A percentile compares a stretch with the other conserved stretches of the same genome.
Evolutionary conservation across 805 yeast species (phyloP).

Genomic region (Alloascoidea africana): DNA sequence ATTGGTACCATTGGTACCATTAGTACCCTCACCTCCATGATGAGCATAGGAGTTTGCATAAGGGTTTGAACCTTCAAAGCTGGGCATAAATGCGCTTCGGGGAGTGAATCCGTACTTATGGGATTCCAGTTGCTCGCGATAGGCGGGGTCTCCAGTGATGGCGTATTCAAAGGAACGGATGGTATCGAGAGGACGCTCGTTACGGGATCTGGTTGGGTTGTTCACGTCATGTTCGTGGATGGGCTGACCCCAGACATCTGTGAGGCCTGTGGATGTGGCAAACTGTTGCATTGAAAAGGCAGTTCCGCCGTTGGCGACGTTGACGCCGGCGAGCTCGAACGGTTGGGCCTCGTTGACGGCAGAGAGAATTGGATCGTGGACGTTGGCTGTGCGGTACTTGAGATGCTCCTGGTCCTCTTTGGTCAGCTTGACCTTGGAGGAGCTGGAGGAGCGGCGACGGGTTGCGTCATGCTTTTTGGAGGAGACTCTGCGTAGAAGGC

Average conservation of each 20-base stretch:
- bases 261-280: constrained; percentile 38
- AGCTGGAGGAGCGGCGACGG: background rate
- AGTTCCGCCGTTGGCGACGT: too few species aligned
- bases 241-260: constrained; percentile 78
- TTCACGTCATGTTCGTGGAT: constrained; percentile 73
- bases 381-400: constrained; percentile 51
- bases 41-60: constrained; percentile 23
- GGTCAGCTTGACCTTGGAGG: constrained; percentile 25
- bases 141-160: constrained; percentile 73
- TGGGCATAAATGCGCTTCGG: constrained; percentile 48
- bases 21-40: constrained; percentile 18
- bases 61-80: constrained; percentile 20
- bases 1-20: constrained; percentile 11
- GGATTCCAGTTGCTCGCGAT: constrained; percentile 72
- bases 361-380: constrained; percentile 79
- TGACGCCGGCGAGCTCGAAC: constrained; percentile 48
- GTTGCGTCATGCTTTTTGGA: background rate
- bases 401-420: constrained; percentile 36
- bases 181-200: constrained; percentile 95
- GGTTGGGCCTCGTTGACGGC: constrained; percentile 97
- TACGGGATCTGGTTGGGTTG: constrained; percentile 85
- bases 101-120: constrained; percentile 74
- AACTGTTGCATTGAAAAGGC: constrained; percentile 12
- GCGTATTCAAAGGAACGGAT: constrained; percentile 88
- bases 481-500: background rate